Evolutionary conservation across 192 early-diverging fungal genomes (phyloP), one percentile per base, ranked within the genome.

Genomic region (Gamsiella multidivaricata): DNA sequence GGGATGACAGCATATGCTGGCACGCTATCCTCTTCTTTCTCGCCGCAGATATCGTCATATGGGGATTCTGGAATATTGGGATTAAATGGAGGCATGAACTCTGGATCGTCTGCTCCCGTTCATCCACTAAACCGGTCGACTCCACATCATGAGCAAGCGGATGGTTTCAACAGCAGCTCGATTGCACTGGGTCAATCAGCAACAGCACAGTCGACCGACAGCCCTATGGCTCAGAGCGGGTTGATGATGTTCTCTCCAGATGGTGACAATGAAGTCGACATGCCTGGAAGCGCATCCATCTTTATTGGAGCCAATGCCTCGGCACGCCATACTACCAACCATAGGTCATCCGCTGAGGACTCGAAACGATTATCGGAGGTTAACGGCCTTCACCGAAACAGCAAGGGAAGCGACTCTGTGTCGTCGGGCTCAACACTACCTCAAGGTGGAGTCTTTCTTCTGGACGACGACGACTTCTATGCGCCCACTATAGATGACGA

Each of bases 191-290:
- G 22, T 3, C 49, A 49, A 51, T 51, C 32, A 2, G 10, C 45
- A 39, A 56, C 58, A 14, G 12, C 45, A 43, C 20, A 42, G 18
- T 26, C 18, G 14, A 22, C 49, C 14, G 32, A 42, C 12, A 65
- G 61, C 28, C 42, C 63, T 3, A 78, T 78, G 74, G 74, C 65
- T 8, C 74, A 78, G 32, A 78, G 74, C 18, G 59, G 65, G 10
- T n/a, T 78, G 47, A 69, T 78, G 74, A 78, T 89, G 26, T 87
- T 82, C 74, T 83, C 86, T 14, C 84, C 85, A 17, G 87, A 87
- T 71, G 87, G 85, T 15, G 87, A 88, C 58, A 88, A 87, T 39
- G 87, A 88, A 22, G 80, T 86, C 12, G 87, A 73, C 23, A 69
- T 82, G 72, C 81, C 81, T 22, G 68, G 72, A 3, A 78, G 74